These are phyloP conservation scores for Komagataella populi DNA, from an alignment of 805 yeast species.

Conservation along the genomic window DNA sequence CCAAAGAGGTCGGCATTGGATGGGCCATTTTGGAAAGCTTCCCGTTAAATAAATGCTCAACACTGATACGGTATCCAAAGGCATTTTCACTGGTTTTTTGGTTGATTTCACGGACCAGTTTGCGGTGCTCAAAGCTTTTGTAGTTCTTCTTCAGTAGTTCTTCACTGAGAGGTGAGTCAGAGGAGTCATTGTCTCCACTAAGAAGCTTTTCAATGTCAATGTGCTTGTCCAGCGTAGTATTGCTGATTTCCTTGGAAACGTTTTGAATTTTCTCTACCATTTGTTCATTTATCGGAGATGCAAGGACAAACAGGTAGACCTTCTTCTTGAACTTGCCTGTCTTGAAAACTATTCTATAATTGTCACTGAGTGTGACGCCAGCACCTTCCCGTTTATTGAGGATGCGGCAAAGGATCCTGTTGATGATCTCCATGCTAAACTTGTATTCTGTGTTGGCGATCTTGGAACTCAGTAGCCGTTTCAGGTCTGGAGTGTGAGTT, in stretches of 20 bases:
- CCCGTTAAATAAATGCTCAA: slow-evolving; percentile 23
- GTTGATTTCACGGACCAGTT: slow-evolving; percentile 9
- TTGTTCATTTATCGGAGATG: slow-evolving; percentile 15
- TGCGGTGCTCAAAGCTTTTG: slow-evolving; percentile 8
- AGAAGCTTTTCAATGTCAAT: slow-evolving; percentile 4
- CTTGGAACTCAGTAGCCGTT: background rate
- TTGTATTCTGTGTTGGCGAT: background rate
- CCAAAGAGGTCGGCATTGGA: slow-evolving; percentile 14
- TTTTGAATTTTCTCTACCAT: slow-evolving; percentile 13
- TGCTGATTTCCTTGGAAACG: slow-evolving; percentile 1
- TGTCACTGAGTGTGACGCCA: background rate
- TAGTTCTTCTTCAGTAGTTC: slow-evolving; percentile 10
- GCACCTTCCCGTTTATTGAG: background rate
- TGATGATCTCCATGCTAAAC: background rate
- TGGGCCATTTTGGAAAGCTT: slow-evolving; percentile 7
- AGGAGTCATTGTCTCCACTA: slow-evolving; percentile 8
- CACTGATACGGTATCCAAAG: slow-evolving; percentile 23
- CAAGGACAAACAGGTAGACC: slow-evolving; percentile 18
- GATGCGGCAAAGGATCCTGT: background rate
- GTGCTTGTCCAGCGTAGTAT: slow-evolving; percentile 3
- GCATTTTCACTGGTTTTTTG: slow-evolving; percentile 5
- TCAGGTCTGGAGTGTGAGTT: background rate
- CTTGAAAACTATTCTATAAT: background rate
- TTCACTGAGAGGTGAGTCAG: slow-evolving; percentile 2
- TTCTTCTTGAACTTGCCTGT: background rate